Base-by-base conservation (phyloP, 2,329 filamentous ascomycete species). In the Aspergillus japonicus region DNA sequence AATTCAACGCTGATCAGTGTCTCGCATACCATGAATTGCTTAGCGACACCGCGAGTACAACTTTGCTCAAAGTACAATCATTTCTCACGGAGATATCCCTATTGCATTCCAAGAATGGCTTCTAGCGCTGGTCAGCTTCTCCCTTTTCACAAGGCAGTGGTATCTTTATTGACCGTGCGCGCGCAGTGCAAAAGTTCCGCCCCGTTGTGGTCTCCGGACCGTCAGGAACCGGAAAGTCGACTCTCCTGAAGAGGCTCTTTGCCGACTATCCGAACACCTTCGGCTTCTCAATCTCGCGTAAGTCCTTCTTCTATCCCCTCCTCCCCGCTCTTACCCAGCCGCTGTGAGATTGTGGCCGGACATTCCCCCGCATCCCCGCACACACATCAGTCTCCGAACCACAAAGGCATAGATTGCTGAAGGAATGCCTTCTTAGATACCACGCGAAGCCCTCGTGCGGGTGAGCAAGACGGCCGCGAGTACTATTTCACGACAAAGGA, bases 401-500 rank as follows among this genome's bases (percentile, higher is more conserved):
- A 11, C 24, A 16, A 35, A 35, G 33, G 26, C 8, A 19, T 24
- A 47, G 24, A 54, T 44, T 33, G 51, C n/a, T 21, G 24, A 24
- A 35, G 42, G 11, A 21, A 4, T 49, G 24, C 39, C 31, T n/a
- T 31, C 14, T 64, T 60, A 75, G 89, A 96, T 81, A 97, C 93
- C 7, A 96, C 93, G 29, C 89, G 93, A 42, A 68, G 78, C 1
- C 92, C 93, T 1, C 87, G 93, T 24, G 79, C 84, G 2, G 90
- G 89, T 69, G 93, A 97, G 78, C 70, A 85, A 65, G 76, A 94
- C 72, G 92, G 90, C 71, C 82, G 86, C 47, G 87, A 96, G 77
- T 97, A 97, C 82, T 86, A 92, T 81, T 96, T 89, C 70, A 86
- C 89, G 16, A 83, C 82, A 21, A 85, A 83, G 74, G 83, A 85